phyloP scores from a whole-genome alignment of 805 yeast genomes.

The Lachancea thermotolerans region DNA sequence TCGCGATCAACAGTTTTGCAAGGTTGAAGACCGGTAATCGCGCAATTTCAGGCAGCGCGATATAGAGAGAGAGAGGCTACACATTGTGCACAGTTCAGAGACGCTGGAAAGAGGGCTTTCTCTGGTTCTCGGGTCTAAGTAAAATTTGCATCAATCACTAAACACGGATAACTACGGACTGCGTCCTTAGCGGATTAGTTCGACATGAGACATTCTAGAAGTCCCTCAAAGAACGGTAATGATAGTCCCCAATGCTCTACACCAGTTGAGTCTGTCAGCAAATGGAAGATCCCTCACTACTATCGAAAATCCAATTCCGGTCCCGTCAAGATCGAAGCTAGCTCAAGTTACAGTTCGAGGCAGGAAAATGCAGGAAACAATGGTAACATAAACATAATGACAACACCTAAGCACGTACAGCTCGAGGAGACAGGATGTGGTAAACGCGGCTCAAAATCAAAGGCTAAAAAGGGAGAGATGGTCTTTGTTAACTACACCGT shows the following conservation, averaged over 20 bases:
- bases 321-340: background rate
- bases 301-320: conserved; percentile 20
- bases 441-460: conserved; percentile 12
- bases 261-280: conserved; percentile 22
- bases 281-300: conserved; percentile 33
- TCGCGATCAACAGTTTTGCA: background rate
- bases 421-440: conserved; percentile 18
- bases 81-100: no score
- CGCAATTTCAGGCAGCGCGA: background rate
- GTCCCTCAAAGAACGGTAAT: conserved; percentile 1
- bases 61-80: no score
- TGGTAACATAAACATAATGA: conserved; percentile 17
- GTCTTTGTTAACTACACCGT: conserved; percentile 32
- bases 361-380: background rate
- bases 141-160: background rate
- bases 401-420: conserved; percentile 27
- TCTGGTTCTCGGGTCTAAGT: background rate
- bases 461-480: conserved; percentile 24
- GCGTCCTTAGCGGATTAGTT: no score
- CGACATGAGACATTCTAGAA: background rate
- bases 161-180: background rate
- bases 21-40: background rate
- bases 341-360: background rate
- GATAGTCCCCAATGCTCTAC: conserved; percentile 2
- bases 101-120: no score